phyloP scores from a whole-genome alignment of 2,329 filamentous ascomycete genomes.

The Paecilomyces sp. region DNA sequence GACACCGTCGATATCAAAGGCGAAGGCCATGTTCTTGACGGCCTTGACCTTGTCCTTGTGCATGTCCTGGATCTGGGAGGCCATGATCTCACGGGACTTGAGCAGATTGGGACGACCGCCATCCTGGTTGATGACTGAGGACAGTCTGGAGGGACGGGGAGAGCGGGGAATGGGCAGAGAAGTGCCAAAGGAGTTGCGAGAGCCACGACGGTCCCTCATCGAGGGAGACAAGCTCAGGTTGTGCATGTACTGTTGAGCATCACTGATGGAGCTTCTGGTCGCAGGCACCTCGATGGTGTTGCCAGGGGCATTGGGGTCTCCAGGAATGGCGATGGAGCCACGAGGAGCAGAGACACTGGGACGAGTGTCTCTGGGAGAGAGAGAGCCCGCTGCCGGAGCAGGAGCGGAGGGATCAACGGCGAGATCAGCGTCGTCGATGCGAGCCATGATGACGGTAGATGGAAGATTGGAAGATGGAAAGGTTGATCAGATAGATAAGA shows the following conservation, averaged over 20 bases:
- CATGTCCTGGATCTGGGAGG: slow-evolving; percentile 63
- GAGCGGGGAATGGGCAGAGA: slow-evolving; percentile 65
- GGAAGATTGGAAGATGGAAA: slow-evolving; percentile 5
- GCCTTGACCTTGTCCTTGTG: slow-evolving; percentile 57
- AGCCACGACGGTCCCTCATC: slow-evolving; percentile 59
- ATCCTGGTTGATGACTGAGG: slow-evolving; percentile 49
- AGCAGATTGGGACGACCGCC: slow-evolving; percentile 49
- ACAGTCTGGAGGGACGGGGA: slow-evolving; percentile 62
- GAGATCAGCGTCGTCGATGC: slow-evolving; percentile 53
- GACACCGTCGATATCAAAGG: slow-evolving; percentile 64
- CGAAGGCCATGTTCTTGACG: slow-evolving; percentile 75
- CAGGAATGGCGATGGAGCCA: slow-evolving; percentile 33
- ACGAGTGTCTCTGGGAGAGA: slow-evolving; percentile 19
- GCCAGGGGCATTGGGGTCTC: slow-evolving; percentile 32
- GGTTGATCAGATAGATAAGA: background rate
- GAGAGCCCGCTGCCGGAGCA: slow-evolving; percentile 9
- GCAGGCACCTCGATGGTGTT: slow-evolving; percentile 64
- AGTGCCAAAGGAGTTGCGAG: slow-evolving; percentile 69
- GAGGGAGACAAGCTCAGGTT: slow-evolving; percentile 62
- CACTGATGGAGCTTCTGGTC: slow-evolving; percentile 59
- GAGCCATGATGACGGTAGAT: slow-evolving; percentile 46
- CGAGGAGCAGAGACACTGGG: slow-evolving; percentile 12
- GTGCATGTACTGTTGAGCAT: slow-evolving; percentile 66
- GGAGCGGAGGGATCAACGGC: slow-evolving; percentile 26
- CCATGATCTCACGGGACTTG: slow-evolving; percentile 58